Evolutionary conservation across 1,284 basidiomycete species (phyloP).

Genomic region (Papiliotrema fonsecae): DNA sequence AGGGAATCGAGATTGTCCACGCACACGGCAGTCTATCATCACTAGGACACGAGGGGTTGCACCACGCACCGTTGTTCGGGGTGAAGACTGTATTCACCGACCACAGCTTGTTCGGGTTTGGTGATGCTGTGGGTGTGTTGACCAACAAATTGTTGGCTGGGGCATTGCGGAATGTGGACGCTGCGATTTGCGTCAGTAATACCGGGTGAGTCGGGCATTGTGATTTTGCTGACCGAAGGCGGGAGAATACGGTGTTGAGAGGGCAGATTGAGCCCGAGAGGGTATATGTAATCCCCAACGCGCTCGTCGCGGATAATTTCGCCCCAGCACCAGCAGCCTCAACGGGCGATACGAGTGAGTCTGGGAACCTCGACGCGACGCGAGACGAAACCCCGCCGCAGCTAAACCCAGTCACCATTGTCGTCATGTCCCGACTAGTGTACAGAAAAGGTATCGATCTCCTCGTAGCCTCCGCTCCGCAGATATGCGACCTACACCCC

Average conservation of each 20-base stretch:
- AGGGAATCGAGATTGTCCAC: slow-evolving; percentile 82
- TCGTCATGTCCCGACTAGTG: slow-evolving; percentile 89
- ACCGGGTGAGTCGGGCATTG: slow-evolving; percentile 63
- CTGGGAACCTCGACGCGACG: no score
- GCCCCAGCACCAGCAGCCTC: slow-evolving; percentile 56
- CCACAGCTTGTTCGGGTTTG: slow-evolving; percentile 93
- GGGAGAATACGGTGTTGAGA: slow-evolving; percentile 91
- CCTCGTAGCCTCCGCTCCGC: slow-evolving; percentile 83
- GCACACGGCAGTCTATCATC: slow-evolving; percentile 87
- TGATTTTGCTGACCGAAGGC: slow-evolving; percentile 50
- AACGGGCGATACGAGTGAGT: slow-evolving; percentile 58
- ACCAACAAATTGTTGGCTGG: slow-evolving; percentile 93
- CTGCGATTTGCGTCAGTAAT: slow-evolving; percentile 94
- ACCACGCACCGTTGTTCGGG: slow-evolving; percentile 79
- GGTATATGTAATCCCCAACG: slow-evolving; percentile 90
- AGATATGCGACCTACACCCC: slow-evolving; percentile 77
- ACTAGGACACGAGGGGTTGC: slow-evolving; percentile 84
- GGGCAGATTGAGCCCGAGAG: slow-evolving; percentile 66
- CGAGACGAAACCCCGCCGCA: not conserved
- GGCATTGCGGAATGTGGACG: slow-evolving; percentile 83
- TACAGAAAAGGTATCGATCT: slow-evolving; percentile 97
- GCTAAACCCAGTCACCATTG: slow-evolving; percentile 69
- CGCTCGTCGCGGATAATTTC: slow-evolving; percentile 84
- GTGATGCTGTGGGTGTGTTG: slow-evolving; percentile 89
- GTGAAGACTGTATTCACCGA: slow-evolving; percentile 83